Percentiles rank a stretch among this genome's conserved stretches.
These are phyloP conservation scores for Phialocephala subalpina DNA, from an alignment of 2,329 filamentous ascomycete species.

Conservation along the genomic window DNA sequence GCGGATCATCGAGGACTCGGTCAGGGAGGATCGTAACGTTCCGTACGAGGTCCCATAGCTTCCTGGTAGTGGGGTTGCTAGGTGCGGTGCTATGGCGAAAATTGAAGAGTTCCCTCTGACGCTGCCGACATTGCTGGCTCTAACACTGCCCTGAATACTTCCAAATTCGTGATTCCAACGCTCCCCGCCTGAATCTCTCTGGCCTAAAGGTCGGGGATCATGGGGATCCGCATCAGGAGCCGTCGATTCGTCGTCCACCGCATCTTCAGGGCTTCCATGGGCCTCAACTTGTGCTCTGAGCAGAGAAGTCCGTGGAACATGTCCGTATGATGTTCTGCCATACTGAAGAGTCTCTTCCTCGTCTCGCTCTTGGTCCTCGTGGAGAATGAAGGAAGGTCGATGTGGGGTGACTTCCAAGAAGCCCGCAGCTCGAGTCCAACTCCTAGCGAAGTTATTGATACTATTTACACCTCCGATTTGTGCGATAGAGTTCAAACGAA, in stretches of 20 bases:
- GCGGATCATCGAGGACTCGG: conserved; percentile 56
- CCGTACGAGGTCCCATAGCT: conserved; percentile 73
- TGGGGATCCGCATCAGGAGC: conserved; percentile 27
- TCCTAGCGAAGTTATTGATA: conserved; percentile 90
- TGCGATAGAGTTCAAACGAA: conserved; percentile 63
- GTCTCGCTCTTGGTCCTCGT: conserved; percentile 58
- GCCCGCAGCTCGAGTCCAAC: conserved; percentile 88
- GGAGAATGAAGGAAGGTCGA: conserved; percentile 75
- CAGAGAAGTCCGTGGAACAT: conserved; percentile 45
- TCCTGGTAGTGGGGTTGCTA: conserved; percentile 74
- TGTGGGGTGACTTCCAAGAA: conserved; percentile 90
- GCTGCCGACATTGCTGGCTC: conserved; percentile 44
- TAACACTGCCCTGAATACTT: conserved; percentile 43
- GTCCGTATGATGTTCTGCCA: conserved; percentile 36
- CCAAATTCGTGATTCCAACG: conserved; percentile 33
- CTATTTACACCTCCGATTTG: conserved; percentile 92
- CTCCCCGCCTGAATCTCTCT: conserved; percentile 45
- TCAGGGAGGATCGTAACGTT: conserved; percentile 50
- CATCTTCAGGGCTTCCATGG: conserved; percentile 40
- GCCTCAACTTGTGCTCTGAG: conserved; percentile 61
- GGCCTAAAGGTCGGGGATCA: conserved; percentile 46
- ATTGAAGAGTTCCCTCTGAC: conserved; percentile 54
- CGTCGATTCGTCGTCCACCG: conserved; percentile 38
- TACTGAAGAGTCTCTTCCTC: conserved; percentile 37
- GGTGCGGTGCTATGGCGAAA: conserved; percentile 65